A percentile compares a stretch with the other conserved stretches of the same genome.
Evolutionary conservation across 2,329 filamentous ascomycete genomes (phyloP).

Genomic region (Diaporthe amygdali): DNA sequence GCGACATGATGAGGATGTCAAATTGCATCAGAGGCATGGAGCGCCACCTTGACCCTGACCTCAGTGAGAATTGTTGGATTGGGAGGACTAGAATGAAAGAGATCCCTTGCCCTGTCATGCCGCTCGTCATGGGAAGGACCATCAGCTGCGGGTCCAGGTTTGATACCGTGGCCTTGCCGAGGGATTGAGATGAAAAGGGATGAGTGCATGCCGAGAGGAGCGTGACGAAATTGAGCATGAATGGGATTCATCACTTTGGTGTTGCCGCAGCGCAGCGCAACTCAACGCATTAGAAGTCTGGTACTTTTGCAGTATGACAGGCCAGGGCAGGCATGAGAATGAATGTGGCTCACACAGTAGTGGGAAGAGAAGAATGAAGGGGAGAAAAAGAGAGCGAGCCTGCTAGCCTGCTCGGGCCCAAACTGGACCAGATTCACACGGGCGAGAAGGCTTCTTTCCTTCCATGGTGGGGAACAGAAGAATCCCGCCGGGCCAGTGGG

Average conservation of each 20-base stretch:
- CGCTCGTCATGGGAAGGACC: constrained; percentile 5
- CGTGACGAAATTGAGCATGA: constrained; percentile 19
- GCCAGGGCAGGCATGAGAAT: neutral
- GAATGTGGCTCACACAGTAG: neutral
- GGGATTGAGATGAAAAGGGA: constrained; percentile 7
- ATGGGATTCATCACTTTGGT: constrained; percentile 5
- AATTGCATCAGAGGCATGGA: neutral
- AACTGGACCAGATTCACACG: neutral
- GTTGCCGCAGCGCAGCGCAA: neutral
- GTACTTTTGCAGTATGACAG: constrained; percentile 12
- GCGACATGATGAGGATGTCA: neutral
- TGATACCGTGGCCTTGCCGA: constrained; percentile 12
- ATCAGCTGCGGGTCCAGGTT: constrained; percentile 12
- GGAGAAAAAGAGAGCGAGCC: neutral
- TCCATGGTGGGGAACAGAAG: constrained; percentile 5
- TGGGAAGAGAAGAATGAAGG: neutral
- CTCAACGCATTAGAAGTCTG: neutral
- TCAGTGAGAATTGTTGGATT: neutral
- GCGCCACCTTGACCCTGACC: neutral
- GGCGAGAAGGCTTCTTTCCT: constrained; percentile 15
- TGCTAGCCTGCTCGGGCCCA: neutral
- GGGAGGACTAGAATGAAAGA: neutral
- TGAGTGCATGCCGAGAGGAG: constrained; percentile 4
- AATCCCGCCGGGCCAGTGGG: constrained; percentile 1
- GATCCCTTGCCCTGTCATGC: neutral